phyloP scores from a whole-genome alignment of 306 rosid genomes.

The Malus sylvestris region DNA sequence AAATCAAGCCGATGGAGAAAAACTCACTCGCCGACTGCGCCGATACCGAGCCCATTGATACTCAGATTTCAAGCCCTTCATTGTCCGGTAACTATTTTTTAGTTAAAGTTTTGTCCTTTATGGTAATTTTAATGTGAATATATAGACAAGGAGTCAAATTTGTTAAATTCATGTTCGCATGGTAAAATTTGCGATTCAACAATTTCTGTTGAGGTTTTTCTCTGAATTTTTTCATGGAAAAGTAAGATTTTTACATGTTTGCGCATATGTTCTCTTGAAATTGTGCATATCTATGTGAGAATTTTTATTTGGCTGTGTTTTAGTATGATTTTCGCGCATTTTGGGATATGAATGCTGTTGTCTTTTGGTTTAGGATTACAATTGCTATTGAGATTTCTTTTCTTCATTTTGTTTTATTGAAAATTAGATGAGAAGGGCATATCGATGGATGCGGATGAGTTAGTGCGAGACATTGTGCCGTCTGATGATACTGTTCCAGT shows the following conservation, averaged over 20 bases:
- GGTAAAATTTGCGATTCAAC: background rate
- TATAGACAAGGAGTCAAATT: background rate
- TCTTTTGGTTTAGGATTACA: background rate
- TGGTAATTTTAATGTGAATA: background rate
- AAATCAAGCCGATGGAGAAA: conserved; percentile 1
- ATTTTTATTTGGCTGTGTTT: background rate
- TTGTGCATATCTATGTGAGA: background rate
- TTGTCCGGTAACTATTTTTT: conserved; percentile 21
- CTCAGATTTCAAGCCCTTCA: conserved; percentile 21
- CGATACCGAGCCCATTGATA: conserved; percentile 34
- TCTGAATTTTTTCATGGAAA: background rate
- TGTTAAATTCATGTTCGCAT: background rate
- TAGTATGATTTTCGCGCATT: background rate
- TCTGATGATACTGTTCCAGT: conserved; percentile 17
- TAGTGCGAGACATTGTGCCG: conserved; percentile 28
- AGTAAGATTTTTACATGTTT: background rate
- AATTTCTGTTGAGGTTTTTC: background rate
- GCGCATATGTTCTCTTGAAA: background rate
- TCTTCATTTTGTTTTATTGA: background rate
- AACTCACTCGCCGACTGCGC: conserved; percentile 7
- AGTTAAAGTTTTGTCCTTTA: background rate
- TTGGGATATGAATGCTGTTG: background rate
- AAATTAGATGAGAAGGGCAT: conserved; percentile 27
- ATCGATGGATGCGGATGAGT: conserved; percentile 18
- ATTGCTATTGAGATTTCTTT: background rate